phyloP scores from a whole-genome alignment of 2,329 filamentous ascomycete species.

The Alternaria arbusti region DNA sequence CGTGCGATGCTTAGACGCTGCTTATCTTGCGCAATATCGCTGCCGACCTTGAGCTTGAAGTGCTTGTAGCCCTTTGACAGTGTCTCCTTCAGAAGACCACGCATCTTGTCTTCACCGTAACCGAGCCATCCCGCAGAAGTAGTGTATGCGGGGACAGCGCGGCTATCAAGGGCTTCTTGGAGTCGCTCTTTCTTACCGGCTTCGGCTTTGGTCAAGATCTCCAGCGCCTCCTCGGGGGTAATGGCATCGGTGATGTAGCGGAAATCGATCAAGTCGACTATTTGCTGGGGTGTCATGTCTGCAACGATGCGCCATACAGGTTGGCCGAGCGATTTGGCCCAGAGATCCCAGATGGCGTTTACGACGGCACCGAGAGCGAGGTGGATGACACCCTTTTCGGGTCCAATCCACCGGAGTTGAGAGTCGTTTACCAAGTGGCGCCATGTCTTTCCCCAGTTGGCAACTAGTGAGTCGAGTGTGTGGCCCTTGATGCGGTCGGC shows the following conservation, averaged over 20 bases:
- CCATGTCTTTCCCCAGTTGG: constrained; percentile 88
- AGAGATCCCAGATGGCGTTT: constrained; percentile 94
- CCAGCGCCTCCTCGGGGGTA: constrained; percentile 81
- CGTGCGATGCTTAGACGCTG: constrained; percentile 75
- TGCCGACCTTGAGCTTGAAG: constrained; percentile 92
- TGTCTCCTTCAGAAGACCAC: constrained; percentile 73
- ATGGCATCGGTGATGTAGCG: constrained; percentile 94
- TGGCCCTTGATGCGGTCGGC: constrained; percentile 77
- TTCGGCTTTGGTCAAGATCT: constrained; percentile 70
- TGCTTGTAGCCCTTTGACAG: constrained; percentile 78
- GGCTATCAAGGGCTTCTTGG: constrained; percentile 72
- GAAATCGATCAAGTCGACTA: constrained; percentile 90
- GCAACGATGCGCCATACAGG: constrained; percentile 90
- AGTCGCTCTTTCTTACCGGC: constrained; percentile 73
- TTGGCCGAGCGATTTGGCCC: constrained; percentile 85
- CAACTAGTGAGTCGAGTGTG: constrained; percentile 76
- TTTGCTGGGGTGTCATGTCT: constrained; percentile 87
- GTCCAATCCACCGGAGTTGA: constrained; percentile 91
- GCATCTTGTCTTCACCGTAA: constrained; percentile 88
- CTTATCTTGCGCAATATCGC: constrained; percentile 73
- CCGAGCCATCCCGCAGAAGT: constrained; percentile 92
- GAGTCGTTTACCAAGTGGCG: constrained; percentile 88
- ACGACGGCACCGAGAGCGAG: constrained; percentile 87
- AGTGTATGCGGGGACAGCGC: constrained; percentile 87
- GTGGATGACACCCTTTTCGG: constrained; percentile 93